phyloP scores from a whole-genome alignment of 345 rosid genomes.

The Linum lewisii region DNA sequence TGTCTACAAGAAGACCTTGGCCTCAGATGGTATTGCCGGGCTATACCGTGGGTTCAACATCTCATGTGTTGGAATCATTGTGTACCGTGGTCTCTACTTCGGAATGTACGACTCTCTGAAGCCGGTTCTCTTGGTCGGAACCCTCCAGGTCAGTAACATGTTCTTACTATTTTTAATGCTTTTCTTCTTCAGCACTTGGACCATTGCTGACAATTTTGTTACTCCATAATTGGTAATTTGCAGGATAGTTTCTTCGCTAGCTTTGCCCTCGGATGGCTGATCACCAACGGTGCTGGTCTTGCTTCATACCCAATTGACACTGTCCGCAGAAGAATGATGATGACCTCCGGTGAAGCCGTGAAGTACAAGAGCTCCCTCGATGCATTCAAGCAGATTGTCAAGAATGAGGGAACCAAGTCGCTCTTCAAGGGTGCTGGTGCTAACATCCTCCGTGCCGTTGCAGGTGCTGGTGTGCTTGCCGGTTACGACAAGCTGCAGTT shows the following conservation, averaged over 20 bases:
- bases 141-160: constrained; percentile 3
- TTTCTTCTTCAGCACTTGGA: no score
- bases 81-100: constrained; percentile 6
- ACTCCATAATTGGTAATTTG: neutral
- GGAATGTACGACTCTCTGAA: constrained; percentile 5
- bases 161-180: no score
- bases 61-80: constrained; percentile 1
- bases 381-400: constrained; percentile 65
- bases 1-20: constrained; percentile 6
- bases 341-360: constrained; percentile 92
- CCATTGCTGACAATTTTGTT: neutral
- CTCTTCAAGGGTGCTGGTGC: constrained; percentile 94
- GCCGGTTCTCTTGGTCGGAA: constrained; percentile 1
- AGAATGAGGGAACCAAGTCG: constrained; percentile 73
- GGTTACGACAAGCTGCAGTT: constrained; percentile 87
- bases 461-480: constrained; percentile 91
- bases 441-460: constrained; percentile 80
- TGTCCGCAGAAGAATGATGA: constrained; percentile 96
- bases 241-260: constrained; percentile 8
- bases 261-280: constrained; percentile 5
- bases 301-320: constrained; percentile 45
- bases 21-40: constrained; percentile 5
- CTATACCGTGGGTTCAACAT: constrained; percentile 7
- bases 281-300: constrained; percentile 5
- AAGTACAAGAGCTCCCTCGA: constrained; percentile 71